Evolutionary conservation across 2,329 filamentous ascomycete genomes (phyloP).

Genomic region (Anthostomella pinea): DNA sequence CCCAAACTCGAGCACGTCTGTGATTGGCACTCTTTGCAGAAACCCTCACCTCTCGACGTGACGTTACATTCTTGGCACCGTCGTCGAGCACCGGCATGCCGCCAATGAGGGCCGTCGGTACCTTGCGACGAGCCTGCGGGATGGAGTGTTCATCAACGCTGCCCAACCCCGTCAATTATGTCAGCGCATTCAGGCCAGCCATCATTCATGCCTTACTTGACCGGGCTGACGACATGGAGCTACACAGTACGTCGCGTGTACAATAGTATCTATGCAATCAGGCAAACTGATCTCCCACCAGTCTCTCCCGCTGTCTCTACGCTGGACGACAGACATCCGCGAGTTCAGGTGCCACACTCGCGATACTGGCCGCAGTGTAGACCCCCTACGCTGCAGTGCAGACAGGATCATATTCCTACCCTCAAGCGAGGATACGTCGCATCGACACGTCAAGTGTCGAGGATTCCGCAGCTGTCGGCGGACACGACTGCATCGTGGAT

Average conservation of each 20-base stretch:
- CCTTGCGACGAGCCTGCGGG: not conserved
- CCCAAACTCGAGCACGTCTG: not conserved
- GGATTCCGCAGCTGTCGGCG: slow-evolving; percentile 6
- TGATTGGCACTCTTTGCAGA: slow-evolving; percentile 14
- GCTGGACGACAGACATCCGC: too few relatives aligned
- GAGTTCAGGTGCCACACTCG: not conserved
- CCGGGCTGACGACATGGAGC: too few relatives aligned
- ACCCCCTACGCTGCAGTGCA: not conserved
- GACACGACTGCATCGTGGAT: not conserved
- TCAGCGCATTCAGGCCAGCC: slow-evolving; percentile 3
- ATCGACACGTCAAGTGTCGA: slow-evolving; percentile 6
- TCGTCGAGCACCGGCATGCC: slow-evolving; percentile 5
- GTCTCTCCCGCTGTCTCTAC: not conserved
- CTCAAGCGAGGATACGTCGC: not conserved
- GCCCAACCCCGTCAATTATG: slow-evolving; percentile 8
- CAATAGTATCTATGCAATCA: not conserved
- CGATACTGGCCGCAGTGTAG: slow-evolving; percentile 1
- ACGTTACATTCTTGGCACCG: slow-evolving; percentile 24
- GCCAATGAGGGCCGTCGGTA: slow-evolving; percentile 12
- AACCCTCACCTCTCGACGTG: slow-evolving; percentile 14
- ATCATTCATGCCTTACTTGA: not conserved
- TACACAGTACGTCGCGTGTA: too few relatives aligned
- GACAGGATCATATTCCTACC: too few relatives aligned
- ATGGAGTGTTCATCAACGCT: slow-evolving; percentile 4
- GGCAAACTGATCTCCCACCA: slow-evolving; percentile 4